Evolutionary conservation across 495 filamentous ascomycete species (phyloP).

Genomic region (Chaetomium tenue): DNA sequence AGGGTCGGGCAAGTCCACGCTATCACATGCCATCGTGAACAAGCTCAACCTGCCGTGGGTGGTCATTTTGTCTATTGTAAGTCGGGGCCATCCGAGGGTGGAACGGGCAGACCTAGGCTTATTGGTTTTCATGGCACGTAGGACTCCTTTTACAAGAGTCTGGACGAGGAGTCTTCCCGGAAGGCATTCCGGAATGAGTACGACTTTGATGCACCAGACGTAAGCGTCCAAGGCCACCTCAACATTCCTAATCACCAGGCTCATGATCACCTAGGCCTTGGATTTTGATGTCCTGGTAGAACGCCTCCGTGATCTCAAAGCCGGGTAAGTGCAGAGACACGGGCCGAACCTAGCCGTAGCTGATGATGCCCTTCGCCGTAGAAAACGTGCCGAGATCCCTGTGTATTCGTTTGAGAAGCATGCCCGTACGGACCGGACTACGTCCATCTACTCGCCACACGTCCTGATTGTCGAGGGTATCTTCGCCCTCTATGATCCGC

Average conservation of each 20-base stretch:
- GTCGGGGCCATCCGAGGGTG: constrained; percentile 9
- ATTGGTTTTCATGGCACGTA: constrained; percentile 34
- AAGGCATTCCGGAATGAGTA: constrained; percentile 85
- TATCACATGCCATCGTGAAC: constrained; percentile 86
- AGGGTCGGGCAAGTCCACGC: constrained; percentile 94
- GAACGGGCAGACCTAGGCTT: background rate
- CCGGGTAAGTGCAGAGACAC: constrained; percentile 62
- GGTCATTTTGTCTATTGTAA: constrained; percentile 92
- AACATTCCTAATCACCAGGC: constrained; percentile 20
- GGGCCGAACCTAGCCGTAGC: background rate
- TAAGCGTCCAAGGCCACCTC: constrained; percentile 25
- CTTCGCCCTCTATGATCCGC: constrained; percentile 84
- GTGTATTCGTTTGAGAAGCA: constrained; percentile 95
- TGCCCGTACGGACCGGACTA: constrained; percentile 73
- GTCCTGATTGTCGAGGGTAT: constrained; percentile 96
- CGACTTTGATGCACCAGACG: constrained; percentile 89
- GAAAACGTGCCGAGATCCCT: constrained; percentile 89
- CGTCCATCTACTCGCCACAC: constrained; percentile 90
- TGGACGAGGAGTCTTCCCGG: constrained; percentile 68
- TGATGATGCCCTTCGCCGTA: constrained; percentile 36
- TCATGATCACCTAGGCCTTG: constrained; percentile 56
- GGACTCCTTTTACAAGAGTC: constrained; percentile 95
- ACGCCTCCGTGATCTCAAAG: constrained; percentile 77
- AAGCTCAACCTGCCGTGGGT: constrained; percentile 95
- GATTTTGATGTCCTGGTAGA: constrained; percentile 90